Evolutionary conservation across 768 basidiomycete genomes (phyloP).

Genomic region (Daedaleopsis nitida): DNA sequence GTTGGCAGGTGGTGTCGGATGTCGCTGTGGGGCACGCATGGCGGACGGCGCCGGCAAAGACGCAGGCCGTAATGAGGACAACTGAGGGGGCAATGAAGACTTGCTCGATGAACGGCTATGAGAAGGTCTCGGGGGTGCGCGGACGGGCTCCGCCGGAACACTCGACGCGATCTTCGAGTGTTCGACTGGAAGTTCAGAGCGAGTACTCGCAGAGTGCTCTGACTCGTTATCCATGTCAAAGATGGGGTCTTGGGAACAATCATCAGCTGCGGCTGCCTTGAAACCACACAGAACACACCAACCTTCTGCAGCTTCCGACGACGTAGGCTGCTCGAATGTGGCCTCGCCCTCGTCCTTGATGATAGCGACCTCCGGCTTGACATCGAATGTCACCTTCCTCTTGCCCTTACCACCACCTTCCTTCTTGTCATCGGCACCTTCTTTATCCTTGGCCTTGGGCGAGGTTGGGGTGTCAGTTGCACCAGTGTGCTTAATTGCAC

Average conservation of each 20-base stretch:
- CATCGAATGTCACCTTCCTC: constrained; percentile 74
- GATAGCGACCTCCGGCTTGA: constrained; percentile 56
- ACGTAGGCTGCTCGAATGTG: constrained; percentile 28
- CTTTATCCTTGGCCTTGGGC: not conserved
- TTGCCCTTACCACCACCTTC: constrained; percentile 45
- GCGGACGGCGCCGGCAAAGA: constrained; percentile 73
- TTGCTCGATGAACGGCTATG: constrained; percentile 29
- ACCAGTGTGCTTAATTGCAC: constrained; percentile 28
- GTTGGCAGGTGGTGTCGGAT: constrained; percentile 13
- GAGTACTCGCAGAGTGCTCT: constrained; percentile 34
- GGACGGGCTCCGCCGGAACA: constrained; percentile 23
- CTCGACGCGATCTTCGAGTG: constrained; percentile 5
- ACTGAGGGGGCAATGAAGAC: constrained; percentile 53
- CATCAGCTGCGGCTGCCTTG: constrained; percentile 9
- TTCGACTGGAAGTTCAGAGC: constrained; percentile 24
- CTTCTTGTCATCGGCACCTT: constrained; percentile 13
- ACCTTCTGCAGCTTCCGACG: constrained; percentile 44
- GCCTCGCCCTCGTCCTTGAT: constrained; percentile 42
- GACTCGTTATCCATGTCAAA: constrained; percentile 69
- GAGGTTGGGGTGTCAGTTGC: constrained; percentile 9
- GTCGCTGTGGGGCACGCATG: constrained; percentile 37
- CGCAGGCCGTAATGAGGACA: constrained; percentile 61
- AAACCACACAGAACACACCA: constrained; percentile 18
- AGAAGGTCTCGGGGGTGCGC: constrained; percentile 25
- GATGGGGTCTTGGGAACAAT: constrained; percentile 53